phyloP scores from a whole-genome alignment of 345 rosid genomes.

The Chamaenerion angustifolium region DNA sequence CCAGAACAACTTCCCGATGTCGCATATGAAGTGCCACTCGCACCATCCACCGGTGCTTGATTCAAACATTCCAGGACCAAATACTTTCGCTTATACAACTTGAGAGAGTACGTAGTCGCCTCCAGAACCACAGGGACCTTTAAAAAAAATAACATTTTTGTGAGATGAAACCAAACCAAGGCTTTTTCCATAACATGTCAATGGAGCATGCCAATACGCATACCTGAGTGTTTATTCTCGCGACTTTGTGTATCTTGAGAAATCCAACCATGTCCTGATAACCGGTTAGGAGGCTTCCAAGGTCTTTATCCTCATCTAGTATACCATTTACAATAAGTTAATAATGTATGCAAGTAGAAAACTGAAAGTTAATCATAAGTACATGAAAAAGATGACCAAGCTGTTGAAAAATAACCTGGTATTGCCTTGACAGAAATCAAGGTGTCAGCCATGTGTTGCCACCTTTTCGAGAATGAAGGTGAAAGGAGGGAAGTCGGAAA shows the following conservation, averaged over 20 bases:
- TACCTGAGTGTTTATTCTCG: constrained; percentile 82
- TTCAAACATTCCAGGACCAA: constrained; percentile 72
- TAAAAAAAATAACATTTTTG: background rate
- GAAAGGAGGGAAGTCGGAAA: constrained; percentile 71
- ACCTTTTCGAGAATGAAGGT: constrained; percentile 49
- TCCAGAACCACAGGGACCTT: constrained; percentile 78
- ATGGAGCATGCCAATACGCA: background rate
- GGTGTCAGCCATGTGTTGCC: constrained; percentile 82
- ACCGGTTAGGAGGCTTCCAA: constrained; percentile 68
- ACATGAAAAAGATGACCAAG: too few species aligned
- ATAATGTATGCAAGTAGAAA: background rate
- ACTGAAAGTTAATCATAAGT: background rate
- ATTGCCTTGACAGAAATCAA: constrained; percentile 80
- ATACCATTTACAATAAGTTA: constrained; percentile 6
- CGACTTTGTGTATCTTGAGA: constrained; percentile 72
- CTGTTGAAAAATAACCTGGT: constrained; percentile 57
- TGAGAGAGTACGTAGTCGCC: constrained; percentile 76
- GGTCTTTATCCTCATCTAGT: constrained; percentile 68
- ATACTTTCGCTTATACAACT: constrained; percentile 65
- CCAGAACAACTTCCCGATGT: constrained; percentile 50
- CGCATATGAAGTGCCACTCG: constrained; percentile 74
- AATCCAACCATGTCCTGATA: constrained; percentile 93
- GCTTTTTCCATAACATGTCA: background rate
- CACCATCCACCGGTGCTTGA: constrained; percentile 92
- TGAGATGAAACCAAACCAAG: background rate